Percentiles rank a stretch among this genome's conserved stretches.
Evolutionary conservation across 1,284 basidiomycete genomes (phyloP).

Genomic region (Ustilago cynodontis): DNA sequence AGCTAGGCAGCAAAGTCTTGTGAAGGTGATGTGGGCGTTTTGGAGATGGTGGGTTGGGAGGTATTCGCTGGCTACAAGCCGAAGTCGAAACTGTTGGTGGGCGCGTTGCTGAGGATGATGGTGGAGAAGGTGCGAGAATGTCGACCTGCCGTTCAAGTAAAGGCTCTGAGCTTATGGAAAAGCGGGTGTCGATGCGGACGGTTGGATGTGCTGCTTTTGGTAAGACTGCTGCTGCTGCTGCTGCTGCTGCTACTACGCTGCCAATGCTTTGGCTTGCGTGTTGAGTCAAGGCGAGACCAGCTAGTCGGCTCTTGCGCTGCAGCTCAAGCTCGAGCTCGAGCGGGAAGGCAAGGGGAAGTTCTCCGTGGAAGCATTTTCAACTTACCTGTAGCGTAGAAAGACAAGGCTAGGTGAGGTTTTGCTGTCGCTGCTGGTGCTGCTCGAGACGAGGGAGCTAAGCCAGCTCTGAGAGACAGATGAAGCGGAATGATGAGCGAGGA

Average conservation of each 20-base stretch:
- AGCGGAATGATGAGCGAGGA: conserved; percentile 40
- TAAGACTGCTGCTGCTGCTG: neutral
- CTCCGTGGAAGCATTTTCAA: conserved; percentile 6
- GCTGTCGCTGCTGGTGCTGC: conserved; percentile 28
- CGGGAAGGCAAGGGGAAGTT: conserved; percentile 8
- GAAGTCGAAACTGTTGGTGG: too few relatives aligned
- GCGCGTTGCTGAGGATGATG: neutral
- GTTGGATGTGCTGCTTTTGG: neutral
- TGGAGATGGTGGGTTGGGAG: neutral
- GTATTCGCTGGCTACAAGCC: neutral
- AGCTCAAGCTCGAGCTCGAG: conserved; percentile 12
- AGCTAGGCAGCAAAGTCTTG: neutral
- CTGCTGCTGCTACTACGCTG: neutral
- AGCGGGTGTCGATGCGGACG: neutral
- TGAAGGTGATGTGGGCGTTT: neutral
- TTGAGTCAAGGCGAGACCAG: neutral
- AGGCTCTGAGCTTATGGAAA: neutral
- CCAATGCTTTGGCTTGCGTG: neutral
- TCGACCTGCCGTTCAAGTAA: neutral
- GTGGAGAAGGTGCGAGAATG: neutral
- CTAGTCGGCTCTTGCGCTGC: conserved; percentile 8
- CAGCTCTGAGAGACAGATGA: conserved; percentile 22
- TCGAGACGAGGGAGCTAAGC: conserved; percentile 39
- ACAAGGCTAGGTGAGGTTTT: neutral
- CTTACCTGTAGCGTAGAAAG: conserved; percentile 35